Base-by-base conservation (phyloP, 2,329 filamentous ascomycete genomes). In the Fusarium lyarnte region DNA sequence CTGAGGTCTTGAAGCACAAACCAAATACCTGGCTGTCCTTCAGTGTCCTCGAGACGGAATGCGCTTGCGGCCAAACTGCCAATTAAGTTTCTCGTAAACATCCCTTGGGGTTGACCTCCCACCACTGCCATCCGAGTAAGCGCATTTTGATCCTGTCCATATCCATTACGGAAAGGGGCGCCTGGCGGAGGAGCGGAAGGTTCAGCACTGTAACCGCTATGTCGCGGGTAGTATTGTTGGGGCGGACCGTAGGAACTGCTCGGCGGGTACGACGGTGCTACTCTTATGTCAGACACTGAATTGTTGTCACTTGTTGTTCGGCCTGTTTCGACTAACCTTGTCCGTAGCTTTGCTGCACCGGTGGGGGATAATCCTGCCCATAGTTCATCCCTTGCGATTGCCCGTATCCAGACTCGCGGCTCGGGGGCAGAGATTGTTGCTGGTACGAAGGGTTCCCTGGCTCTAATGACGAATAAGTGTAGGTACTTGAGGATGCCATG, bases 1-100 rank as follows among this genome's bases (percentile, higher is more conserved):
- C 94, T 97, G 46, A 99, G 86, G 83, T 99, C 96, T 81, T 98
- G 95, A 58, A 98, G 86, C 49, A 99, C 93, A 78, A 99, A 99
- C 95, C 95, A 99, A 72, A 97, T 94, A 4, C 95, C 95, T 55
- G 93, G 90, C 80, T 94, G 93, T 73, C 94, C 92, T 21, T 93
- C 86, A 1, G 91, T 89, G 74, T 98, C 95, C 5, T 89, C 91
- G 58, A 98, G 87, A 36, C 92, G 90, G 79, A 95, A 95, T 4
- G 95, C 95, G 78, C 95, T 97, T 36, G 95, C 94, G 10, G 94
- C 92, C 57, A 97, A 85, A 80, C 93, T 97, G 4, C 96, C 96
- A 72, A 99, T 98, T 14, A 99, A 88, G 78, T 98, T 99, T 58
- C 95, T 87, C 1, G 95, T 98, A 79, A 95, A 97, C 94, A 97